A percentile compares a stretch with the other conserved stretches of the same genome.
Conservation (phyloP, 495 filamentous ascomycete species). For the Patellaria atrata region DNA sequence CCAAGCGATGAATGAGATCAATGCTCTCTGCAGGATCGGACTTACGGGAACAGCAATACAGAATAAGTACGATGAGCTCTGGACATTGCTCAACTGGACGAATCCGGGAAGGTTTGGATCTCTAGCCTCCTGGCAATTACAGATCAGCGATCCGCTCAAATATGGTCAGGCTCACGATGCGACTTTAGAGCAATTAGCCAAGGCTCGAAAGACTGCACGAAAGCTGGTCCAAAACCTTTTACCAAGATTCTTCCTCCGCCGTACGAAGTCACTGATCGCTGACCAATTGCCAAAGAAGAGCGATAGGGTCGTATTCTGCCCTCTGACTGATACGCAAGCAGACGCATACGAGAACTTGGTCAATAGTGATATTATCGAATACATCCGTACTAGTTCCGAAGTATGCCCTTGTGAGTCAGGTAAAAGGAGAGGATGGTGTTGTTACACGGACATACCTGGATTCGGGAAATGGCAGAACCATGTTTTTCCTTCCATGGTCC, state of each 20-base stretch:
- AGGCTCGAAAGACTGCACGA: constrained; percentile 67
- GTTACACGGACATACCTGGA: constrained; percentile 41
- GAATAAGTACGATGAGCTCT: constrained; percentile 95
- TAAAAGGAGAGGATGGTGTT: constrained; percentile 74
- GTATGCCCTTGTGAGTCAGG: constrained; percentile 54
- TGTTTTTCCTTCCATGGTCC: constrained; percentile 75
- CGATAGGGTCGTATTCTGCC: constrained; percentile 91
- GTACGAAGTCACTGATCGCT: constrained; percentile 87
- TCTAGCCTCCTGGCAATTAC: constrained; percentile 57
- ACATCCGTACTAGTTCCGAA: constrained; percentile 52
- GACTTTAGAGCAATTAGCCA: constrained; percentile 67
- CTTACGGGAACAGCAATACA: constrained; percentile 95
- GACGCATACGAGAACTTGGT: constrained; percentile 77
- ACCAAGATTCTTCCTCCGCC: constrained; percentile 79
- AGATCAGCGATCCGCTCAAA: constrained; percentile 65
- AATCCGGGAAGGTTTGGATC: constrained; percentile 82
- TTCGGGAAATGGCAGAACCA: constrained; percentile 56
- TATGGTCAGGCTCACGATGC: constrained; percentile 87
- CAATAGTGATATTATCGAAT: constrained; percentile 51
- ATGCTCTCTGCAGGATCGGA: constrained; percentile 84
- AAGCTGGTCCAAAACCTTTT: constrained; percentile 79
- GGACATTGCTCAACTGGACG: constrained; percentile 94
- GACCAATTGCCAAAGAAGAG: constrained; percentile 93
- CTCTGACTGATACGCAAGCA: constrained; percentile 65
- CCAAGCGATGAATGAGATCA: constrained; percentile 78